Percentiles rank a stretch among this genome's conserved stretches.
phyloP scores from a whole-genome alignment of 805 yeast genomes.

The Helenozyma rhizophorensis region DNA sequence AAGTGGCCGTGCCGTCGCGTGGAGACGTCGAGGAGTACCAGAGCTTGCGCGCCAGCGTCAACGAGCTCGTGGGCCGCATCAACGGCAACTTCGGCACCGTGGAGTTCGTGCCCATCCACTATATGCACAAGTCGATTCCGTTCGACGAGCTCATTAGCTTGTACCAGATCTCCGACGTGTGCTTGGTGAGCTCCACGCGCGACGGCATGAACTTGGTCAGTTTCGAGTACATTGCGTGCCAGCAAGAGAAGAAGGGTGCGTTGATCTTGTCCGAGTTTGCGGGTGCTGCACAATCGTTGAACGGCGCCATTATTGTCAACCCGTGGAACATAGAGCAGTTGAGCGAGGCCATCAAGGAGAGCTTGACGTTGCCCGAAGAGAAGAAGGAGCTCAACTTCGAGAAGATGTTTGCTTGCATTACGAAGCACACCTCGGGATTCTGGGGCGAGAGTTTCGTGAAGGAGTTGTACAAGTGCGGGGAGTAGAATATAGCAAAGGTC shows the following conservation, averaged over 20 bases:
- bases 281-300: constrained; percentile 97
- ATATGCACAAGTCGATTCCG: constrained; percentile 86
- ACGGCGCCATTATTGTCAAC: constrained; percentile 89
- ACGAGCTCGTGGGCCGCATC: constrained; percentile 93
- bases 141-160: constrained; percentile 89
- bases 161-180: constrained; percentile 82
- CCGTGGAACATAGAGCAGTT: constrained; percentile 99
- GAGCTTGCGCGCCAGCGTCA: constrained; percentile 85
- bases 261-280: constrained; percentile 91
- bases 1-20: constrained; percentile 95
- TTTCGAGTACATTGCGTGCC: constrained; percentile 96
- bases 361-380: constrained; percentile 80
- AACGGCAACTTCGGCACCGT: constrained; percentile 96
- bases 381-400: constrained; percentile 75
- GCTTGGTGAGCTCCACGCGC: constrained; percentile 89
- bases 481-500: too few relatives aligned
- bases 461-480: constrained; percentile 58
- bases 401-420: constrained; percentile 79
- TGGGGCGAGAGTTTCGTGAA: constrained; percentile 97
- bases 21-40: constrained; percentile 99
- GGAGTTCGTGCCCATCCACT: constrained; percentile 96
- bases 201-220: constrained; percentile 98
- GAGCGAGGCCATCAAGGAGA: constrained; percentile 79
- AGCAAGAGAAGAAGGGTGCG: constrained; percentile 78
- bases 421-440: constrained; percentile 89